phyloP scores from a whole-genome alignment of 2,329 filamentous ascomycete genomes.

The Aotearoamyces nothofagi region DNA sequence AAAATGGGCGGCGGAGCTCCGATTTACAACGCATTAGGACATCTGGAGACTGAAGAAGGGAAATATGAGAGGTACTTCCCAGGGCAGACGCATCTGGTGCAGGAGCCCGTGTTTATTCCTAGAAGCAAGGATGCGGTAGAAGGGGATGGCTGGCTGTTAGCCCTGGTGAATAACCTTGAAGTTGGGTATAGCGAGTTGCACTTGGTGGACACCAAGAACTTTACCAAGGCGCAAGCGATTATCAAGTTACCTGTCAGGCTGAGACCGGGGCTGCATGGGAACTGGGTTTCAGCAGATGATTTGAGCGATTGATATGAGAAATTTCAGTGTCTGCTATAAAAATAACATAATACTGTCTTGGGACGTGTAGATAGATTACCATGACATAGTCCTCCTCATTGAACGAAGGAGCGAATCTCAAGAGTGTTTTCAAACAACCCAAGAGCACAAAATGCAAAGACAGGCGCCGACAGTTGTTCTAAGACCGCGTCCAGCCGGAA shows the following conservation, averaged over 20 bases:
- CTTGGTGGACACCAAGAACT: conserved; percentile 5
- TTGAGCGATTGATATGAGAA: no score
- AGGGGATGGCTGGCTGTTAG: conserved; percentile 17
- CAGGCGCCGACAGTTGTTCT: no score
- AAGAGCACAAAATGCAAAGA: no score
- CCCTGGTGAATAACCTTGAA: conserved; percentile 13
- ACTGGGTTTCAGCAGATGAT: conserved; percentile 13
- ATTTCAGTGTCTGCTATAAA: no score
- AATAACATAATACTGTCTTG: no score
- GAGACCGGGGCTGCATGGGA: conserved; percentile 19
- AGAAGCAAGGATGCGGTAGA: conserved; percentile 9
- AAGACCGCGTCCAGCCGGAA: no score
- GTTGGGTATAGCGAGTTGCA: conserved; percentile 4
- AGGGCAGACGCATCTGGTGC: conserved; percentile 10
- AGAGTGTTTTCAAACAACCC: no score
- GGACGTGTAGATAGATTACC: no score
- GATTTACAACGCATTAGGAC: conserved; percentile 3
- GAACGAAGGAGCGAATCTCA: no score
- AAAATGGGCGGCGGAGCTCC: conserved; percentile 4
- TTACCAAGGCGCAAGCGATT: conserved; percentile 1
- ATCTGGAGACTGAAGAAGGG: conserved; percentile 3
- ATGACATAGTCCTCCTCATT: no score
- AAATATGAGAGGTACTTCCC: conserved; percentile 7
- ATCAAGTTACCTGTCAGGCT: conserved; percentile 15
- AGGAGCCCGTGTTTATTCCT: conserved; percentile 15